phyloP scores from a whole-genome alignment of 805 yeast genomes.

The Suhomyces xylopsoci region DNA sequence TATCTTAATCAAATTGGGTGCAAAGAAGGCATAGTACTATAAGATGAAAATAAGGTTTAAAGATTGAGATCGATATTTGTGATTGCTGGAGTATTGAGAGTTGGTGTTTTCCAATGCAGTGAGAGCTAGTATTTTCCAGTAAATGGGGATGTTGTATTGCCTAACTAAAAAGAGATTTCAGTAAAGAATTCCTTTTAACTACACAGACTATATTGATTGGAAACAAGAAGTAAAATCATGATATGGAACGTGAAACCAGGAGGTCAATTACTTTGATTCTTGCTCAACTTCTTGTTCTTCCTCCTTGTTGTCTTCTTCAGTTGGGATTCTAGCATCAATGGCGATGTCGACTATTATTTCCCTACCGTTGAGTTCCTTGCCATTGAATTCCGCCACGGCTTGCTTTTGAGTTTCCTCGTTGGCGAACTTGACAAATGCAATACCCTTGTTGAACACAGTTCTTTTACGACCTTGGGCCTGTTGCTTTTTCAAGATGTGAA shows the following conservation, averaged over 20 bases:
- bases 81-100: too few species aligned
- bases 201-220: background rate
- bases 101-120: too few species aligned
- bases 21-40: background rate
- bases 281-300: background rate
- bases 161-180: constrained; percentile 9
- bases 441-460: constrained; percentile 54
- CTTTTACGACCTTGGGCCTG: constrained; percentile 42
- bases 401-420: constrained; percentile 59
- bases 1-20: background rate
- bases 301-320: background rate
- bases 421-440: constrained; percentile 61
- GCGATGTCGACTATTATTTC: constrained; percentile 69
- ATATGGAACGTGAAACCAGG: background rate
- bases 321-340: constrained; percentile 48
- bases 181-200: constrained; percentile 11
- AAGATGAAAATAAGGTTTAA: too few species aligned
- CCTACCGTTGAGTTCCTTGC: constrained; percentile 63
- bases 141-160: background rate
- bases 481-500: constrained; percentile 39
- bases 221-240: constrained; percentile 5
- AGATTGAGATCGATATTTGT: too few species aligned
- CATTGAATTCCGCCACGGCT: constrained; percentile 73
- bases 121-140: too few species aligned
- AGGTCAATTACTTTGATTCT: constrained; percentile 1